Evolutionary conservation across 2,329 filamentous ascomycete genomes (phyloP), one percentile per base, ranked within the genome.

Genomic region (Hortaea werneckii): DNA sequence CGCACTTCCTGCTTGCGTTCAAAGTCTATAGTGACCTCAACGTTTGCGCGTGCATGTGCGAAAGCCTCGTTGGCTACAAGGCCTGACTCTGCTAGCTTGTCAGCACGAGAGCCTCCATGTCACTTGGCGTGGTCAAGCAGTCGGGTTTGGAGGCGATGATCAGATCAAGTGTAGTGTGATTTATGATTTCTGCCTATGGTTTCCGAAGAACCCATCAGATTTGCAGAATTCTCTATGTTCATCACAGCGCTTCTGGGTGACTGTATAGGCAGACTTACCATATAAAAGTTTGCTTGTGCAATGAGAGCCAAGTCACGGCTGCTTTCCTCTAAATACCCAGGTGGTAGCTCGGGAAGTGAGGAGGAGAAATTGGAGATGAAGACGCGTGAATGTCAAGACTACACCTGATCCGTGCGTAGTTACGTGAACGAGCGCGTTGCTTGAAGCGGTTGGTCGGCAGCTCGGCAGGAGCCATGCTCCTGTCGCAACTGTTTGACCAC

Each of bases 161-260:
- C 68, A 71, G 68, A 66, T 69, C 63, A 71, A 70, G 64, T 71
- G 69, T 73, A 73, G 67, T 68, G 61, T 56, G 59, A 62, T 60
- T 65, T 64, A 58, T 35, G 8, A 35, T 35, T 4, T 72, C 70
- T 59, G 61, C 70, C 69, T 65, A 51, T 61, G 63, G 61, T 49
- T 62, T 56, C 57, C 53, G 44, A 57, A 58, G 56, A 46, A 54
- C 61, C 62, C 66, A 60, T 73, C 61, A 59, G 70, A 59, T 71
- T 73, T 73, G 70, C 70, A 73, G 70, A 73, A 73, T 66, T 68
- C 62, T 64, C 47, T 58, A 54, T 63, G 50, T 60, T 70, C 70
- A 71, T 72, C 68, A 68, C 13, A 12, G 13, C 55, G 48, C 20
- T 20, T 4, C 20, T 20, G 35, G 30, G 39, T 12, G 26, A 28